Percentiles rank a stretch among this genome's conserved stretches.
phyloP scores from a whole-genome alignment of 2,329 filamentous ascomycete genomes.

The Diaporthe amygdali region DNA sequence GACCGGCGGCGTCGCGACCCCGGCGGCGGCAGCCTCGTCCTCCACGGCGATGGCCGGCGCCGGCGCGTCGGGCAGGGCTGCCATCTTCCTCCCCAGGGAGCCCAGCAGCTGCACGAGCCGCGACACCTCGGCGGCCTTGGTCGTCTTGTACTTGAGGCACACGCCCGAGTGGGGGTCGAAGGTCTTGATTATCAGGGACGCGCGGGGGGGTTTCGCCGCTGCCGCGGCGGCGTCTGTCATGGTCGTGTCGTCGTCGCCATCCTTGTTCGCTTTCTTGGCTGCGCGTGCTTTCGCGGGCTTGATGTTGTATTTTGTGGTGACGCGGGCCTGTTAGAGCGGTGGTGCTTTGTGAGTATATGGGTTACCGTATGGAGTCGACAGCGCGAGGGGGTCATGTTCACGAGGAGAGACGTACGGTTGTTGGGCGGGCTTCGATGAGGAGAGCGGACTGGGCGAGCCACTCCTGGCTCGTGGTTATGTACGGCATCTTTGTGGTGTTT shows the following conservation, averaged over 20 bases:
- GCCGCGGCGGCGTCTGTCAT: conserved; percentile 34
- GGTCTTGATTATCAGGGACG: conserved; percentile 83
- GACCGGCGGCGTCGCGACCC: conserved; percentile 18
- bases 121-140: conserved; percentile 88
- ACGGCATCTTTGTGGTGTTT: conserved; percentile 67
- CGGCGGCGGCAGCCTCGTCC: conserved; percentile 39
- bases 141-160: conserved; percentile 88
- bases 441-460: conserved; percentile 90
- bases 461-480: conserved; percentile 81
- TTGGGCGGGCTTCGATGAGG: conserved; percentile 84
- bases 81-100: conserved; percentile 73
- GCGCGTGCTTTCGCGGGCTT: conserved; percentile 45
- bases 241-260: conserved; percentile 36
- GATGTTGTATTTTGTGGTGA: conserved; percentile 92
- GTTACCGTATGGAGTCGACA: not conserved
- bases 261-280: conserved; percentile 30
- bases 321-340: conserved; percentile 68
- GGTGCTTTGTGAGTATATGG: conserved; percentile 21
- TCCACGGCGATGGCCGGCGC: conserved; percentile 26
- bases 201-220: conserved; percentile 58
- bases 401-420: conserved; percentile 65
- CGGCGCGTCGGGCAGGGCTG: conserved; percentile 53
- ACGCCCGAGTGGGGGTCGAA: conserved; percentile 84
- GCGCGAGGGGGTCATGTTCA: conserved; percentile 13
- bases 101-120: conserved; percentile 80